These are phyloP conservation scores for Candida dajiaensis DNA, from an alignment of 805 yeast species.

Conservation along the genomic window DNA sequence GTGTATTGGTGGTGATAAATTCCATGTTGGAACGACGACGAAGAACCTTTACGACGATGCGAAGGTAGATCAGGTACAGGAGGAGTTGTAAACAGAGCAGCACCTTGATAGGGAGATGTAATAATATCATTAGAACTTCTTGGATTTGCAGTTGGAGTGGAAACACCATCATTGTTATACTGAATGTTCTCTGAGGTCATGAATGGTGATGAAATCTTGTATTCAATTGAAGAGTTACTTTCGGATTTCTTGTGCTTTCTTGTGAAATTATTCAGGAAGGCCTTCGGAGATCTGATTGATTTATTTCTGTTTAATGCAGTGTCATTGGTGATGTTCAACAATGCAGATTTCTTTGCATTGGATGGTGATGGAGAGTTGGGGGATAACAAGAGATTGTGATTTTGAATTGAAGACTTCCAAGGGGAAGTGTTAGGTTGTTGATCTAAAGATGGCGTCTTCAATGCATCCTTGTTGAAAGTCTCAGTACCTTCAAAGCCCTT, in stretches of 20 bases:
- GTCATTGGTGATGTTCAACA: slow-evolving; percentile 2
- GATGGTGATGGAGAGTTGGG: slow-evolving; percentile 6
- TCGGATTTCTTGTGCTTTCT: slow-evolving; percentile 22
- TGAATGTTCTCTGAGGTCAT: slow-evolving; percentile 7
- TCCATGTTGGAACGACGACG: not conserved
- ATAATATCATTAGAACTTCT: not conserved
- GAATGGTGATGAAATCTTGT: slow-evolving; percentile 22
- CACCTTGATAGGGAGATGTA: slow-evolving; percentile 16
- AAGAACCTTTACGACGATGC: slow-evolving; percentile 5
- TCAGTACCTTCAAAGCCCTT: slow-evolving; percentile 6
- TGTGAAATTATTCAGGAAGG: slow-evolving; percentile 14
- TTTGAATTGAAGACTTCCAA: not conserved
- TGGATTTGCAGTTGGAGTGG: slow-evolving; percentile 12
- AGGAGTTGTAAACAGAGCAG: slow-evolving; percentile 24
- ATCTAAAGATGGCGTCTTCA: not conserved
- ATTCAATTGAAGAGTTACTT: slow-evolving; percentile 20
- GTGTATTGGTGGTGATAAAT: slow-evolving; percentile 5
- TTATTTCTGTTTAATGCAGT: slow-evolving; percentile 9
- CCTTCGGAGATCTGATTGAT: slow-evolving; percentile 24
- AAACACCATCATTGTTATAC: slow-evolving; percentile 2
- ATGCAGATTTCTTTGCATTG: not conserved
- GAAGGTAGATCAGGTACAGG: slow-evolving; percentile 17
- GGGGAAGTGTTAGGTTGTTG: not conserved
- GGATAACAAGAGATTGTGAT: slow-evolving; percentile 6
- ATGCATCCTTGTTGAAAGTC: not conserved